phyloP scores from a whole-genome alignment of 2,329 filamentous ascomycete species.

The Sporothrix pseudoabietina region DNA sequence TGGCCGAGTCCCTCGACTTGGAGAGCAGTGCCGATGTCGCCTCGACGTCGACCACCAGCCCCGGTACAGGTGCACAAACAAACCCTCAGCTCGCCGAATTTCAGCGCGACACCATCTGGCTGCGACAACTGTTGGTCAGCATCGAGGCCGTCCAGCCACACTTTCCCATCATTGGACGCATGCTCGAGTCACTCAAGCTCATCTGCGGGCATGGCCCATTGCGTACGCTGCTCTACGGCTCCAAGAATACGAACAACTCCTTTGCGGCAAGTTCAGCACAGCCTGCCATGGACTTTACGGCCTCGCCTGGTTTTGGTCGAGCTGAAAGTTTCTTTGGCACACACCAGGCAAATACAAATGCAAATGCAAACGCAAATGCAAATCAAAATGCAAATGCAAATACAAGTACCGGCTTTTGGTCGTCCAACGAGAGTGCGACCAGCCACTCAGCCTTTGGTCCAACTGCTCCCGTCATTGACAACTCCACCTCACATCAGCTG shows the following conservation, averaged over 20 bases:
- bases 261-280: not conserved
- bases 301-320: not conserved
- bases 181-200: constrained; percentile 27
- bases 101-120: constrained; percentile 12
- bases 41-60: not conserved
- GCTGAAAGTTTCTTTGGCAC: not conserved
- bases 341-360: not conserved
- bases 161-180: constrained; percentile 29
- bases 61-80: not conserved
- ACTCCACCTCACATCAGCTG: not conserved
- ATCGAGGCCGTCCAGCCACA: constrained; percentile 27
- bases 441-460: not conserved
- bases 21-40: not conserved
- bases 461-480: not conserved
- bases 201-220: constrained; percentile 23
- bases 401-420: not conserved
- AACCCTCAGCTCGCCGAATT: not conserved
- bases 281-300: not conserved
- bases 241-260: not conserved
- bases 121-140: constrained; percentile 24
- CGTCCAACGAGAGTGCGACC: too few species aligned
- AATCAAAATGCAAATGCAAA: not conserved
- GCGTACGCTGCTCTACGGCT: not conserved
- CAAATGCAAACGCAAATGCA: too few species aligned
- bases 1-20: not conserved